Evolutionary conservation across 805 yeast genomes (phyloP).

Genomic region (Yamadazyma sp.): DNA sequence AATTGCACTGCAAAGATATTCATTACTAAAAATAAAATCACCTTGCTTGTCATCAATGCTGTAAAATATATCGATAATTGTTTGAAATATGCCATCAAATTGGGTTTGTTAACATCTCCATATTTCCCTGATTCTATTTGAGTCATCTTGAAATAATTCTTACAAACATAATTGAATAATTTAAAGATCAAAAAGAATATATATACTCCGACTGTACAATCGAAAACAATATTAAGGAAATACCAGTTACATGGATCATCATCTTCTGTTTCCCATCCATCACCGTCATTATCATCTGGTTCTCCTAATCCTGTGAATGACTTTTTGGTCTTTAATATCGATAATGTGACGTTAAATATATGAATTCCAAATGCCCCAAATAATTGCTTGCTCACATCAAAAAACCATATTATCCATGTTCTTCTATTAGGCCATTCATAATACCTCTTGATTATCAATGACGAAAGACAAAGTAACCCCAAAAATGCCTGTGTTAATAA

Average conservation of each 20-base stretch:
- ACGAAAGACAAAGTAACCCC: conserved; percentile 73
- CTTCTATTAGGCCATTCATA: conserved; percentile 78
- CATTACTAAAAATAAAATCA: conserved; percentile 54
- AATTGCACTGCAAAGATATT: conserved; percentile 61
- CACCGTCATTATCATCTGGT: conserved; percentile 25
- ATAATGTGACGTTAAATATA: conserved; percentile 66
- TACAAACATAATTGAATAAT: conserved; percentile 40
- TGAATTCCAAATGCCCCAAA: conserved; percentile 86
- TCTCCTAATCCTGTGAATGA: conserved; percentile 3
- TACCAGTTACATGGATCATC: conserved; percentile 86
- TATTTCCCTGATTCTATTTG: conserved; percentile 55
- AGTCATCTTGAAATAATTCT: conserved; percentile 39
- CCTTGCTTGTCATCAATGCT: conserved; percentile 65
- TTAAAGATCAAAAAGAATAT: conserved; percentile 56
- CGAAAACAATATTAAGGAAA: conserved; percentile 81
- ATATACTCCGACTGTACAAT: conserved; percentile 92
- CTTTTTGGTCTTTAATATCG: conserved; percentile 50
- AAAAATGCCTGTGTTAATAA: conserved; percentile 69
- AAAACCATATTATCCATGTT: conserved; percentile 85
- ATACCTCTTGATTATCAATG: conserved; percentile 70
- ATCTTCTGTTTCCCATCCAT: conserved; percentile 19
- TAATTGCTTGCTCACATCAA: conserved; percentile 86
- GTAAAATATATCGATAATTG: conserved; percentile 68
- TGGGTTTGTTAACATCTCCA: conserved; percentile 62
- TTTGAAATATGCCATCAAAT: conserved; percentile 55